Base-by-base conservation (phyloP, 805 yeast species). In the Nakazawaea wyomingensis region DNA sequence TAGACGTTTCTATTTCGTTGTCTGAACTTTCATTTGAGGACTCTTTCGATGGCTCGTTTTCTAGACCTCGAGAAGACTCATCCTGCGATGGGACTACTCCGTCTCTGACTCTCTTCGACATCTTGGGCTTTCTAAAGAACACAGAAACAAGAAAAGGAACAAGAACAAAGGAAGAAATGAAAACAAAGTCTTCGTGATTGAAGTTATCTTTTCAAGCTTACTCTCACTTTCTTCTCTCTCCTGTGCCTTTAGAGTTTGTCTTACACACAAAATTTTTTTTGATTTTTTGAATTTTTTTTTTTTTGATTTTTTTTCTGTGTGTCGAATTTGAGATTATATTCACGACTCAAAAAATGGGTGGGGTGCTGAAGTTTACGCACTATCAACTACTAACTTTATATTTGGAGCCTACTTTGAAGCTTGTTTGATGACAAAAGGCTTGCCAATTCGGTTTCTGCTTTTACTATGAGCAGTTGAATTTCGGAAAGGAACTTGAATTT, bases 51-150 rank as follows among this genome's bases (percentile, higher is more conserved):
- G 13, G 32, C 32, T 36, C 37, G 8, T 44, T 8, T 28, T 38
- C 32, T 14, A 39, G 21, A 6, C 44, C 51, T 4, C 44, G 22
- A 24, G 27, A 24, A 39, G 41, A 39, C 44, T 48, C 18, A 39
- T 26, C 18, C 45, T 30, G 22, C 10, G 20, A 13, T 45, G 43
- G 34, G 11, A 21, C 11, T n/a, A 7, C 20, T 27, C 32, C 34
- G n/a, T 5, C 18, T 38, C 45, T 30, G n/a, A 19, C 32, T n/a
- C 32, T 29, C 16, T 29, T 29, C 7, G 32, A 29, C 32, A 29
- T 29, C 7, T n/a, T n/a, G 13, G 11, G 11, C 11, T 24, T 24
- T 24, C 27, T n/a, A n/a, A 24, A 11, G 3, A 24, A 11, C 3
- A 24, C 27, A 24, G 11, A 11, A 11, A 24, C 27, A 24, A 24